These are phyloP conservation scores for Marasmius sp. DNA, from an alignment of 1,284 basidiomycete species.

Conservation along the genomic window DNA sequence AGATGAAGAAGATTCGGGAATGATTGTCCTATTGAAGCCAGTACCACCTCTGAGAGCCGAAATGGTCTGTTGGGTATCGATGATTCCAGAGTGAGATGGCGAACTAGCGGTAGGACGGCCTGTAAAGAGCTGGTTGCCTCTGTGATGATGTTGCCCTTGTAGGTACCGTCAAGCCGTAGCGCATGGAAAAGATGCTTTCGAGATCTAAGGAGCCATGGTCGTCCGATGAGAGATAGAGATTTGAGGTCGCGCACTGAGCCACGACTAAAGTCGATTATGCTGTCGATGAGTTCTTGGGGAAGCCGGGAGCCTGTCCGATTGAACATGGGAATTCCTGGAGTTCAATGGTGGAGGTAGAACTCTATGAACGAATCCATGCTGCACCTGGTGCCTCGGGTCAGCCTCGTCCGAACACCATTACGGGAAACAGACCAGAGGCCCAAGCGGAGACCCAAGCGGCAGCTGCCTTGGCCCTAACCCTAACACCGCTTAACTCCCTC, in stretches of 20 bases:
- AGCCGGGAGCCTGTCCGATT: neutral
- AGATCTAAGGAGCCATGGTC: neutral
- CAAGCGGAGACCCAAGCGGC: too few species aligned
- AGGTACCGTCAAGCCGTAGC: neutral
- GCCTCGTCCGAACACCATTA: too few species aligned
- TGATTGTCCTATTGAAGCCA: neutral
- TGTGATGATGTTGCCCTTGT: neutral
- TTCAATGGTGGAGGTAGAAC: neutral
- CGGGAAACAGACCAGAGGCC: too few species aligned
- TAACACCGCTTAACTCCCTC: too few species aligned
- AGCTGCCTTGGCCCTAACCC: too few species aligned
- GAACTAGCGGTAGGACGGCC: neutral
- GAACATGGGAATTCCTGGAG: neutral
- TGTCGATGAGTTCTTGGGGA: constrained; percentile 2
- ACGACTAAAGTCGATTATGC: neutral
- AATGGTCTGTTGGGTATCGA: neutral
- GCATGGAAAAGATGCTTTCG: neutral
- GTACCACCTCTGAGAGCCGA: neutral
- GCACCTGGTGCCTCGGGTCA: too few species aligned
- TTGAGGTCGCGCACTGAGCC: neutral
- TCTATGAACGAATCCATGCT: too few species aligned
- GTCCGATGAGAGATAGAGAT: neutral
- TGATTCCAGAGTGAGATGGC: neutral
- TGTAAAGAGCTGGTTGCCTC: neutral
- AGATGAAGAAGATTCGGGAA: neutral